phyloP scores from a whole-genome alignment of 345 rosid species.

The Pistacia integerrima region DNA sequence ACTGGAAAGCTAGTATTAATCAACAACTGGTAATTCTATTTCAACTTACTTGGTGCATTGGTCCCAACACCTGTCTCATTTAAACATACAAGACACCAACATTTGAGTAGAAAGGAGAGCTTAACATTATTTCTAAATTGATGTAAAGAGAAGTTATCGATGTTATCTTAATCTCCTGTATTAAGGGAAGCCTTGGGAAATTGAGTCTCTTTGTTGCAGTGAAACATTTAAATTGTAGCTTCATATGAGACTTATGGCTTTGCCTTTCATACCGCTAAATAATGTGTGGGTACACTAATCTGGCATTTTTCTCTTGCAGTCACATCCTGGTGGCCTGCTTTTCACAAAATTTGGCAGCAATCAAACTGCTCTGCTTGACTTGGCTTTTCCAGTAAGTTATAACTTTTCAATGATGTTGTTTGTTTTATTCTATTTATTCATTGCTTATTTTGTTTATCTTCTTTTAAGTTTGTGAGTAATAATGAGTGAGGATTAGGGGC shows the following conservation, averaged over 20 bases:
- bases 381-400: conserved; percentile 76
- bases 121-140: neutral
- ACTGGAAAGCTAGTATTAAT: neutral
- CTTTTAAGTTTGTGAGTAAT: neutral
- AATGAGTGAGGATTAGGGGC: neutral
- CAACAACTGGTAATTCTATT: neutral
- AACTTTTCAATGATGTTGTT: neutral
- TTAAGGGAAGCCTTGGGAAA: neutral
- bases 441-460: conserved; percentile 5
- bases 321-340: conserved; percentile 85
- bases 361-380: conserved; percentile 85
- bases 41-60: neutral
- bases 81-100: neutral
- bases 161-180: neutral
- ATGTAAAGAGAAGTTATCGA: neutral
- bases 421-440: conserved; percentile 1
- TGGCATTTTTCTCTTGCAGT: conserved; percentile 52
- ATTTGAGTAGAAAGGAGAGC: neutral
- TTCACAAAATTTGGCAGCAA: conserved; percentile 85
- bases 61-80: neutral
- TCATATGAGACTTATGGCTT: neutral
- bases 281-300: neutral
- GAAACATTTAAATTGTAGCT: neutral
- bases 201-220: neutral
- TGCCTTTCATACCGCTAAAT: neutral